Percentiles rank a stretch among this genome's conserved stretches.
Conservation (phyloP, 2,329 filamentous ascomycete species). For the Pestalotiopsis sp. region DNA sequence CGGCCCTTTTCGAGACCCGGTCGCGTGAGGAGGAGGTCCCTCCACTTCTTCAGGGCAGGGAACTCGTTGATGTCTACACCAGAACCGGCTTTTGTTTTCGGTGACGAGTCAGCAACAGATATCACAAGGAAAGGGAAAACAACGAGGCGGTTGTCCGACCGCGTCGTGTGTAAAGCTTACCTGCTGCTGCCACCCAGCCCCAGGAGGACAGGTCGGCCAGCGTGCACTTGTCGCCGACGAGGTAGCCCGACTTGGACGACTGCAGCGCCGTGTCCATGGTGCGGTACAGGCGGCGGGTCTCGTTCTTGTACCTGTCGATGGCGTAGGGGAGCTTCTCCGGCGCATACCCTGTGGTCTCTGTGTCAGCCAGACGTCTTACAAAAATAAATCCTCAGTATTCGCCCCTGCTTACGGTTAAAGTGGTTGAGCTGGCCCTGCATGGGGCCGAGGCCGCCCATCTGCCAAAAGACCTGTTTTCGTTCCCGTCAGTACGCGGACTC, state of each 20-base stretch:
- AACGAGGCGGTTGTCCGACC: too few species aligned
- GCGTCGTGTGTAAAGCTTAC: neutral
- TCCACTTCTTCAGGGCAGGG: constrained; percentile 65
- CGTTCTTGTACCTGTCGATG: constrained; percentile 6
- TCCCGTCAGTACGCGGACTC: constrained; percentile 4
- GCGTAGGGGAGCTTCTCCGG: constrained; percentile 15
- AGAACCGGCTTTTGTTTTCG: constrained; percentile 47
- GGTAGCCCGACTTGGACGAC: constrained; percentile 10
- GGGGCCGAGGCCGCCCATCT: constrained; percentile 79
- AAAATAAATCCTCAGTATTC: neutral
- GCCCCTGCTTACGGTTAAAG: constrained; percentile 62
- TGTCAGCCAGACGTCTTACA: neutral
- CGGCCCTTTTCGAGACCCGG: constrained; percentile 52
- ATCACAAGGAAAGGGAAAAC: too few species aligned
- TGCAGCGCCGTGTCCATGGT: constrained; percentile 10
- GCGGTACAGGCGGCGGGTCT: constrained; percentile 7
- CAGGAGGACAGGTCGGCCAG: constrained; percentile 8
- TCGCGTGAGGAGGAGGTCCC: constrained; percentile 54
- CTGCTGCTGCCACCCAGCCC: constrained; percentile 9
- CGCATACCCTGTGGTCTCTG: constrained; percentile 9
- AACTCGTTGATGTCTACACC: constrained; percentile 66
- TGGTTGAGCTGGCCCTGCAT: constrained; percentile 88
- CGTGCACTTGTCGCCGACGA: constrained; percentile 10
- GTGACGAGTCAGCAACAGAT: neutral
- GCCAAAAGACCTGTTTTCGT: constrained; percentile 60